phyloP scores from a whole-genome alignment of 2,329 filamentous ascomycete genomes.

The Amylocarpus encephaloides region DNA sequence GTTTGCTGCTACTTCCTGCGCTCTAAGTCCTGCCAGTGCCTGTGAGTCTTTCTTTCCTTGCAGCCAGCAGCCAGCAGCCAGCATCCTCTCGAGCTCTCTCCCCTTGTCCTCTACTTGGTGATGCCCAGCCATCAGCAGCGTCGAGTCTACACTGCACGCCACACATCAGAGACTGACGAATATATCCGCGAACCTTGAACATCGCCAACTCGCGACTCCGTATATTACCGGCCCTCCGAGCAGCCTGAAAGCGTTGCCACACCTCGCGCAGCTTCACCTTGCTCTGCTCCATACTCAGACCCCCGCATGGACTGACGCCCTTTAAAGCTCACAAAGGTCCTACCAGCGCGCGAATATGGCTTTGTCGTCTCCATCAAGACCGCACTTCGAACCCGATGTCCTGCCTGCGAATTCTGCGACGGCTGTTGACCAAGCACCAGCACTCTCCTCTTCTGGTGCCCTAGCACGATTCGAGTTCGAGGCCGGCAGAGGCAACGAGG shows the following conservation, averaged over 20 bases:
- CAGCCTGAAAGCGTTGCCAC: conserved; percentile 15
- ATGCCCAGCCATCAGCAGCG: no score
- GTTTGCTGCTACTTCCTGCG: no score
- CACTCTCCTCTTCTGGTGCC: conserved; percentile 49
- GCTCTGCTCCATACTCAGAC: conserved; percentile 7
- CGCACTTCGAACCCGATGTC: conserved; percentile 23
- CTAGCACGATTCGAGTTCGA: conserved; percentile 85
- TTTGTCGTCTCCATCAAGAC: conserved; percentile 18
- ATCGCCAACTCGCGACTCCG: no score
- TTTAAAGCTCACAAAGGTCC: conserved; percentile 17
- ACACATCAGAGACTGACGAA: neutral
- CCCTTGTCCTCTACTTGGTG: no score
- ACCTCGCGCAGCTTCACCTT: conserved; percentile 12
- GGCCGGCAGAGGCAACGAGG: conserved; percentile 66
- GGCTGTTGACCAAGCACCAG: conserved; percentile 35
- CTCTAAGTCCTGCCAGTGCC: no score
- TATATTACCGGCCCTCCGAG: conserved; percentile 10
- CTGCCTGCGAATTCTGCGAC: conserved; percentile 20
- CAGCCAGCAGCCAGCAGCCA: no score
- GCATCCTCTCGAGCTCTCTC: no score
- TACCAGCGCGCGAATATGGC: conserved; percentile 21
- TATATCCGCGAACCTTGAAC: conserved; percentile 1
- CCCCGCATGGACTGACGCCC: conserved; percentile 23
- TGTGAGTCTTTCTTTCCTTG: no score
- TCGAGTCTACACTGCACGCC: neutral